These are phyloP conservation scores for Scutellaria barbata DNA, from an alignment of 257 asterid genomes.

Conservation along the genomic window DNA sequence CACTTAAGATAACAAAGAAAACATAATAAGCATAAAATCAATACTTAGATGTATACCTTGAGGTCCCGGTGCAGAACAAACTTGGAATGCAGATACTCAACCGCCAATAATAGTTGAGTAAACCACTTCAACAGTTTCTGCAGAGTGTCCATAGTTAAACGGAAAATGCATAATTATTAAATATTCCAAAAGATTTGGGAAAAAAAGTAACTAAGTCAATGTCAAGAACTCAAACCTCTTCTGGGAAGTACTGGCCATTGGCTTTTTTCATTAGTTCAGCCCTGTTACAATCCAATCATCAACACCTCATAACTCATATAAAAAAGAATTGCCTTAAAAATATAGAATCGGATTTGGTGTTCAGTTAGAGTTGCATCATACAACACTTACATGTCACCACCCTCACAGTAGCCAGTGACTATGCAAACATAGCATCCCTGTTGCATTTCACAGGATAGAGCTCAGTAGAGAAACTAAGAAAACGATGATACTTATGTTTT, in stretches of 20 bases:
- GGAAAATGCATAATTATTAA: not conserved
- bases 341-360: not conserved
- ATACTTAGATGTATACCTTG: conserved; percentile 53
- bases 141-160: conserved; percentile 33
- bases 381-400: conserved; percentile 94
- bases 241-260: conserved; percentile 88
- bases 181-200: not conserved
- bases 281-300: conserved; percentile 54
- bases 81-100: conserved; percentile 94
- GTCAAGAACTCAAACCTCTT: conserved; percentile 70
- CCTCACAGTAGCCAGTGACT: conserved; percentile 97
- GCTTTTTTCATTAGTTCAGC: conserved; percentile 94
- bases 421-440: conserved; percentile 99
- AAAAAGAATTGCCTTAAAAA: not conserved
- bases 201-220: conserved; percentile 7
- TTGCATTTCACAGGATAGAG: conserved; percentile 34
- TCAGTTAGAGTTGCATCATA: conserved; percentile 4
- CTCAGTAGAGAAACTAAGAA: conserved; percentile 14
- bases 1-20: conserved; percentile 22
- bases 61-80: conserved; percentile 96
- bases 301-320: conserved; percentile 19
- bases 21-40: conserved; percentile 25
- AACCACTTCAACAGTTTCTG: conserved; percentile 97
- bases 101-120: conserved; percentile 88
- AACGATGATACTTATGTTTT: not conserved